Evolutionary conservation across 1,139 yeast species (phyloP), one percentile per base, ranked within the genome.

Genomic region (Eremothecium sinecaudum): DNA sequence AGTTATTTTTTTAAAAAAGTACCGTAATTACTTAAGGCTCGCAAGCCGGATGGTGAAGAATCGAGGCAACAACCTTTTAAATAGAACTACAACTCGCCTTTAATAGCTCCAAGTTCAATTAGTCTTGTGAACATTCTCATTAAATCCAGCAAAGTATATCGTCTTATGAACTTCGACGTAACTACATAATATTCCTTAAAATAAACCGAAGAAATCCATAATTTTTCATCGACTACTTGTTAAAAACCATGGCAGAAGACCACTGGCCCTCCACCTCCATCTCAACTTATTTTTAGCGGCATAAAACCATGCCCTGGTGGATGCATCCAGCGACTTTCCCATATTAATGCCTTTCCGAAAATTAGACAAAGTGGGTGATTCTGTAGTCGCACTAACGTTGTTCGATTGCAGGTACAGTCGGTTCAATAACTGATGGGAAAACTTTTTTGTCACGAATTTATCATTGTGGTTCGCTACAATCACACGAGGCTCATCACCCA

Each of bases 201-300:
- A n/a, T n/a, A n/a, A n/a, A n/a, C n/a, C n/a, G n/a, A n/a, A n/a
- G n/a, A n/a, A n/a, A n/a, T n/a, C n/a, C n/a, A n/a, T n/a, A n/a
- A n/a, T n/a, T n/a, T n/a, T n/a, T n/a, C n/a, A n/a, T n/a, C n/a
- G n/a, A n/a, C n/a, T n/a, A n/a, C n/a, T n/a, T n/a, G n/a, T n/a
- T n/a, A 34, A 40, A 29, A 51, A 50, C 16, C 42, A 45, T 10
- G 56, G 56, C 7, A 65, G 28, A 8, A 66, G 41, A 2, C 72
- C 71, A 29, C 54, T 57, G 11, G 62, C 47, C 35, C 70, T 51
- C 71, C 73, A 67, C 41, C 70, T 53, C 70, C 70, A 66, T 32
- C 70, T 55, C 12, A 68, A 47, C 40, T 62, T 65, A 32, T 42
- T 51, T 41, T 52, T 56, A 2, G 65, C 64, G 21, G 54, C 61